These are phyloP conservation scores for Trichomonascaceae sp. DNA, from an alignment of 1,139 yeast species.

Conservation along the genomic window DNA sequence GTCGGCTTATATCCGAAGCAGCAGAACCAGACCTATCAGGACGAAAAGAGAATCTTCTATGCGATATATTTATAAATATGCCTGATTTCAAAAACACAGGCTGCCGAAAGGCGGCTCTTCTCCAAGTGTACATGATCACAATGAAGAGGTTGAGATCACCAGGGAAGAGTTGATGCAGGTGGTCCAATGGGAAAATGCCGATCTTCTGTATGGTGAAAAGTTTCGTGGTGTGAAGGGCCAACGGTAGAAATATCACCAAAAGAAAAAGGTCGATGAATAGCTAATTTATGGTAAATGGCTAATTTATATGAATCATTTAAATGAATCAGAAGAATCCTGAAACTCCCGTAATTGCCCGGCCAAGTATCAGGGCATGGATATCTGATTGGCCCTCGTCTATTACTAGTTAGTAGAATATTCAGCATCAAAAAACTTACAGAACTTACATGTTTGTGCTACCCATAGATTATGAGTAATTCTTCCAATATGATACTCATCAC, in stretches of 20 bases:
- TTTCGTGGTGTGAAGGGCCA: not conserved
- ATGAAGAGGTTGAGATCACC: not conserved
- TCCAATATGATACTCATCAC: slow-evolving; percentile 42
- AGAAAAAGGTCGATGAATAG: too few relatives aligned
- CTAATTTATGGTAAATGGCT: too few relatives aligned
- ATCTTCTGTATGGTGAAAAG: not conserved
- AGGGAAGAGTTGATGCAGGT: not conserved
- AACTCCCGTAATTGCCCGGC: slow-evolving; percentile 40
- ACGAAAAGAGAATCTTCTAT: not conserved
- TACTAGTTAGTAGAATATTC: not conserved
- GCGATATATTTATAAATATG: not conserved
- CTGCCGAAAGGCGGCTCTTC: not conserved
- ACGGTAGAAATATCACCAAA: not conserved
- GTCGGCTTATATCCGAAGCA: not conserved
- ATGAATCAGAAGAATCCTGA: slow-evolving; percentile 32
- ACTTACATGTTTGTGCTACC: slow-evolving; percentile 38
- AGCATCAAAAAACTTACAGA: not conserved
- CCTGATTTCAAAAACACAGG: not conserved
- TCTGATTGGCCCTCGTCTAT: slow-evolving; percentile 41
- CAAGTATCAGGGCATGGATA: slow-evolving; percentile 39
- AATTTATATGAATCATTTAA: not conserved
- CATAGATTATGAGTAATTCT: slow-evolving; percentile 40
- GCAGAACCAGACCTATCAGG: not conserved
- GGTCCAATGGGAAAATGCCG: not conserved
- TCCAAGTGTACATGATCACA: not conserved